phyloP scores from a whole-genome alignment of 73 alveolate genomes.

The Durusdinium trenchii region DNA sequence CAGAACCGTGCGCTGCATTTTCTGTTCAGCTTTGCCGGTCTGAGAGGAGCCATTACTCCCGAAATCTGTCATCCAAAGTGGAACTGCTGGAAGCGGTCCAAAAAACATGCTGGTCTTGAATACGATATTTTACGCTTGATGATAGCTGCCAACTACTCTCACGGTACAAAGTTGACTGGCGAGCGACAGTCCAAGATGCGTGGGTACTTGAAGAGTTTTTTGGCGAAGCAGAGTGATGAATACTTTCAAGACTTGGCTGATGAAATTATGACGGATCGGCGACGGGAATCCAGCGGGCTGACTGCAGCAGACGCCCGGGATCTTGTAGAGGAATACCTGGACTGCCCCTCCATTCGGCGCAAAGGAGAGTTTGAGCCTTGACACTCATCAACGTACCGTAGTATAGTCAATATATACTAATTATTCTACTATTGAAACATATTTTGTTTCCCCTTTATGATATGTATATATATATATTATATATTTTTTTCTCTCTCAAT shows the following conservation, averaged over 20 bases:
- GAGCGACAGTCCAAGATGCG: not conserved
- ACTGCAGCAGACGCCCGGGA: too few relatives aligned
- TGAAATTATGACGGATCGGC: not conserved
- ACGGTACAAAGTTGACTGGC: not conserved
- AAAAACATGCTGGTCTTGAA: not conserved
- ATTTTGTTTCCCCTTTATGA: too few relatives aligned
- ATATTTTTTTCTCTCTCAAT: too few relatives aligned
- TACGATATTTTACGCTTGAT: not conserved
- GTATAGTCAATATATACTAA: too few relatives aligned
- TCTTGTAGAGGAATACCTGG: not conserved
- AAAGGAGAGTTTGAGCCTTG: too few relatives aligned
- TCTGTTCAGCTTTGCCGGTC: not conserved
- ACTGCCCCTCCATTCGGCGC: not conserved
- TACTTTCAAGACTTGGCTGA: not conserved
- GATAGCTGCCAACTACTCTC: not conserved
- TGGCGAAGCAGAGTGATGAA: not conserved
- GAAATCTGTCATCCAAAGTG: not conserved
- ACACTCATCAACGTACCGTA: too few relatives aligned
- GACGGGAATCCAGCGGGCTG: too few relatives aligned
- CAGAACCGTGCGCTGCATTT: not conserved
- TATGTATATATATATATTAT: too few relatives aligned
- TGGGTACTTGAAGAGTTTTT: not conserved
- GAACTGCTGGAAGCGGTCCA: not conserved
- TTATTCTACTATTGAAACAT: too few relatives aligned
- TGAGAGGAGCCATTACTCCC: not conserved